phyloP scores from a whole-genome alignment of 495 filamentous ascomycete genomes.

The Xylaria sp. region DNA sequence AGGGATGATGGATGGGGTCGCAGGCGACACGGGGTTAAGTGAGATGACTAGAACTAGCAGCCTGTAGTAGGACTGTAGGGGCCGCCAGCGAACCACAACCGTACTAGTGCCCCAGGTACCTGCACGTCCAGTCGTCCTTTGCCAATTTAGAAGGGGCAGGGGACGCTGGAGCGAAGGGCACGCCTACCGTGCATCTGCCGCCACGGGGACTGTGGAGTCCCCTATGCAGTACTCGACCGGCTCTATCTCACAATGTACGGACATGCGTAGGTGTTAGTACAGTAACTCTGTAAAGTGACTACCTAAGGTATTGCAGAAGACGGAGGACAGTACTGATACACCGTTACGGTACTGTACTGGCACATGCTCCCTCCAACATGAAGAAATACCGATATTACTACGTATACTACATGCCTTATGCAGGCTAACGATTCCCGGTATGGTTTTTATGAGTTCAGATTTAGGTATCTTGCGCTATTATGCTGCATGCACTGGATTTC shows the following conservation, averaged over 20 bases:
- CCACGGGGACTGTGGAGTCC: not conserved
- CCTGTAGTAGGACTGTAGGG: too few species aligned
- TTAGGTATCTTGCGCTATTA: conserved; percentile 6
- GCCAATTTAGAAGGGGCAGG: conserved; percentile 18
- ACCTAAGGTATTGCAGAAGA: not conserved
- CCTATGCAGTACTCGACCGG: not conserved
- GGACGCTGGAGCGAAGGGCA: not conserved
- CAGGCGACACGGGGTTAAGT: conserved; percentile 19
- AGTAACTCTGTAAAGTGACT: too few species aligned
- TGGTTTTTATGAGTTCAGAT: not conserved
- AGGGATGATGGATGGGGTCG: conserved; percentile 24
- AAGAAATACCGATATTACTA: too few species aligned
- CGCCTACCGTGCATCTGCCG: not conserved
- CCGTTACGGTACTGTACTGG: not conserved
- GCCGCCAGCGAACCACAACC: not conserved
- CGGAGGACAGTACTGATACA: not conserved
- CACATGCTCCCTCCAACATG: not conserved
- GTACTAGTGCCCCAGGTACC: not conserved
- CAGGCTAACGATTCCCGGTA: conserved; percentile 15
- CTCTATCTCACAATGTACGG: not conserved
- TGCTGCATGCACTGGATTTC: not conserved
- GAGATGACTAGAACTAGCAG: conserved; percentile 21
- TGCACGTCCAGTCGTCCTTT: not conserved
- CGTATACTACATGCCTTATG: not conserved
- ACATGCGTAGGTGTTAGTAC: not conserved